These are phyloP conservation scores for Xylaria sp. DNA, from an alignment of 2,329 filamentous ascomycete species.

Conservation along the genomic window DNA sequence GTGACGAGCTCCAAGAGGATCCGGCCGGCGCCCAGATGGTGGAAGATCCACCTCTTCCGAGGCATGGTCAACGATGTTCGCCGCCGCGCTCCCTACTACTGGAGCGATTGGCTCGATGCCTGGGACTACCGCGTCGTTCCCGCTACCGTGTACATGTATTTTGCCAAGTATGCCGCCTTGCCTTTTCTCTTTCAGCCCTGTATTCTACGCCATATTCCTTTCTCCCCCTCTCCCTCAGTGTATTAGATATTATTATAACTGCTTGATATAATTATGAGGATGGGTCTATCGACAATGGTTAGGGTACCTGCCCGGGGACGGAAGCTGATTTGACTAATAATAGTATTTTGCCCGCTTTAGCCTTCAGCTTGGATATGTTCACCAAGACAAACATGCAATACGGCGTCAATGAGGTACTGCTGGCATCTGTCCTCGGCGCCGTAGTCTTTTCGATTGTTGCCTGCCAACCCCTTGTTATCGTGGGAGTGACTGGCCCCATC, in stretches of 20 bases:
- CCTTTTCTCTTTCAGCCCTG: constrained; percentile 2
- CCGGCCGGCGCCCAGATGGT: constrained; percentile 63
- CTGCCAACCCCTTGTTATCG: constrained; percentile 88
- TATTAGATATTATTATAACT: not conserved
- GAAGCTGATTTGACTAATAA: constrained; percentile 23
- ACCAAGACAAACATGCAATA: constrained; percentile 85
- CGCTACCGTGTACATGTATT: constrained; percentile 93
- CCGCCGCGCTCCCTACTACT: constrained; percentile 79
- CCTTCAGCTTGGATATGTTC: constrained; percentile 94
- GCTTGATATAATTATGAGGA: not conserved
- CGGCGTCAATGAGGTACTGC: constrained; percentile 90
- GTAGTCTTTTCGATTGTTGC: constrained; percentile 83
- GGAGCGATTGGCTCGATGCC: constrained; percentile 85
- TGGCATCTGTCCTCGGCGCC: constrained; percentile 83
- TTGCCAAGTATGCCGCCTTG: constrained; percentile 75
- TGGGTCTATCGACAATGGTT: not conserved
- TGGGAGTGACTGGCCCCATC: constrained; percentile 90
- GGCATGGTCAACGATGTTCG: constrained; percentile 84
- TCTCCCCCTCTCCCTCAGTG: not conserved
- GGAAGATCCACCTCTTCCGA: constrained; percentile 77
- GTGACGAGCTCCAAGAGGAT: constrained; percentile 14
- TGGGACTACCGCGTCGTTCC: constrained; percentile 92
- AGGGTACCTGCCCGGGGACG: not conserved
- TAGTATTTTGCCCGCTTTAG: constrained; percentile 86
- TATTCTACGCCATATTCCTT: no score